Evolutionary conservation across 2,329 filamentous ascomycete species (phyloP).

Genomic region (Fusarium luffae): DNA sequence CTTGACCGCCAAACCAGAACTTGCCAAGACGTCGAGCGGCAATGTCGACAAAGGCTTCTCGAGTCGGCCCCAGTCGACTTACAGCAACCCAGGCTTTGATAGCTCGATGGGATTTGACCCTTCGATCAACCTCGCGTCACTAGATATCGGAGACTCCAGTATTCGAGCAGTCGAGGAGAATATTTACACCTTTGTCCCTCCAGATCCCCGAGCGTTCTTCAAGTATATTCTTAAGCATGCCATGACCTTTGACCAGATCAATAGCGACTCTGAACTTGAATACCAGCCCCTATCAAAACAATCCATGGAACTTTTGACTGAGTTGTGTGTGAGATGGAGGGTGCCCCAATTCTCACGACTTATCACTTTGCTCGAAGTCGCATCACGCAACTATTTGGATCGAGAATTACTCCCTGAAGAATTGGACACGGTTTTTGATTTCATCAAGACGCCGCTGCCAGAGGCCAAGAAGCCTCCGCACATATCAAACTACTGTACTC

Average conservation of each 20-base stretch:
- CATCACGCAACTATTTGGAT: slow-evolving; percentile 85
- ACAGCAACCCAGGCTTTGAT: slow-evolving; percentile 63
- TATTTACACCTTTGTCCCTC: slow-evolving; percentile 89
- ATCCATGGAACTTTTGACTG: slow-evolving; percentile 84
- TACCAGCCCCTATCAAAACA: slow-evolving; percentile 75
- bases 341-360: slow-evolving; percentile 84
- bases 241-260: slow-evolving; percentile 71
- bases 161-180: slow-evolving; percentile 69
- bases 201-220: slow-evolving; percentile 85
- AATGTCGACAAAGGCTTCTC: slow-evolving; percentile 67
- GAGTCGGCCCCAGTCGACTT: slow-evolving; percentile 60
- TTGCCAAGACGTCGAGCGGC: slow-evolving; percentile 79
- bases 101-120: slow-evolving; percentile 67
- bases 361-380: slow-evolving; percentile 85
- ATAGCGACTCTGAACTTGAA: slow-evolving; percentile 62
- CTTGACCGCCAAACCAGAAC: slow-evolving; percentile 83
- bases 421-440: slow-evolving; percentile 84
- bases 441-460: slow-evolving; percentile 77
- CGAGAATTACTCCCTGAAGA: slow-evolving; percentile 84
- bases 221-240: slow-evolving; percentile 83
- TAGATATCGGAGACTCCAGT: slow-evolving; percentile 69
- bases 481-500: slow-evolving; percentile 62
- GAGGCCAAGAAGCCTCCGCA: slow-evolving; percentile 73
- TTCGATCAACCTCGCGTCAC: slow-evolving; percentile 72
- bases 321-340: slow-evolving; percentile 89